phyloP scores from a whole-genome alignment of 306 rosid genomes.

The Ceratonia siliqua region DNA sequence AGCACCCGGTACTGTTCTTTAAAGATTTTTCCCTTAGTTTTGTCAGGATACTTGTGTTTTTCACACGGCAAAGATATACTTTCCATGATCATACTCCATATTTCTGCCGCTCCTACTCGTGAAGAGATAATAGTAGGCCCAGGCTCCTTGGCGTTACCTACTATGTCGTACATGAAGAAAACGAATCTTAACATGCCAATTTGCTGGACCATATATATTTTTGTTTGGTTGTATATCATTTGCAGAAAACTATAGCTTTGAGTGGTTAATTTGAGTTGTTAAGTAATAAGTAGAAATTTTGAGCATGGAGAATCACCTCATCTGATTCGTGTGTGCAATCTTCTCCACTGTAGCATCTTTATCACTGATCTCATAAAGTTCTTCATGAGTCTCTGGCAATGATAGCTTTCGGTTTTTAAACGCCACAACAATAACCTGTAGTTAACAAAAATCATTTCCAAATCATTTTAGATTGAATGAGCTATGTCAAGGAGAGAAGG shows the following conservation, averaged over 20 bases:
- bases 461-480: background rate
- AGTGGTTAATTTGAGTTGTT: conserved; percentile 14
- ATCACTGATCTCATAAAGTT: conserved; percentile 64
- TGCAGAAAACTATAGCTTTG: conserved; percentile 34
- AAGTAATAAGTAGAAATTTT: conserved; percentile 8
- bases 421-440: conserved; percentile 77
- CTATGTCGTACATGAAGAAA: conserved; percentile 39
- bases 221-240: conserved; percentile 26
- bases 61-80: conserved; percentile 27
- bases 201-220: conserved; percentile 34
- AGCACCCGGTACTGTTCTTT: conserved; percentile 13
- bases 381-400: conserved; percentile 45
- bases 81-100: conserved; percentile 46
- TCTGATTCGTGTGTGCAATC: conserved; percentile 68
- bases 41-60: conserved; percentile 40
- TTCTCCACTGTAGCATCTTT: conserved; percentile 46
- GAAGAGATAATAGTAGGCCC: conserved; percentile 49
- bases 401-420: conserved; percentile 58
- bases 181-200: conserved; percentile 46
- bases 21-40: conserved; percentile 29
- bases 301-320: conserved; percentile 53
- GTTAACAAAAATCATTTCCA: background rate
- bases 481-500: background rate
- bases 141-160: conserved; percentile 43
- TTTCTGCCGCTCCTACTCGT: conserved; percentile 40